Base-by-base conservation (phyloP, 1,284 basidiomycete genomes). In the Boletus hoseneyae region DNA sequence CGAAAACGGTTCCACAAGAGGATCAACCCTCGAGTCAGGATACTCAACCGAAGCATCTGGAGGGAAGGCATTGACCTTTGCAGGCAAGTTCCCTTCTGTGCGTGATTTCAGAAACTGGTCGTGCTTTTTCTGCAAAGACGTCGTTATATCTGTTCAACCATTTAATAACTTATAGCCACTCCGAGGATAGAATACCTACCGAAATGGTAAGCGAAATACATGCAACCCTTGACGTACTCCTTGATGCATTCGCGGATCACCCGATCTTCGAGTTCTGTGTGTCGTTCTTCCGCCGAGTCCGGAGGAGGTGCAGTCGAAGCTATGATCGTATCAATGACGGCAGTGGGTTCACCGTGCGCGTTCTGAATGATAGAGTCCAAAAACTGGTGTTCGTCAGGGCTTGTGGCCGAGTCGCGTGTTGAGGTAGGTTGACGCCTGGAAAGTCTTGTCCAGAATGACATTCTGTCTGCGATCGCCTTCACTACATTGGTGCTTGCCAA, bases 141-240 rank as follows among this genome's bases (percentile, higher is more conserved):
- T 78, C 18, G 89, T 90, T 32, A 91, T 77, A 63, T 91, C 88
- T 91, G 55, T 38, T 18, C 21, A 35, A 36, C 43, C 23, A n/a
- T 39, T 49, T 21, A 32, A 47, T 29, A 53, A 29, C 23, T 40
- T 13, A 1, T 16, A 36, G 15, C 35, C 27, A 36, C 10, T 18
- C 18, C 8, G 19, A 35, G 6, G 37, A 29, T n/a, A 50, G 15
- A 15, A 37, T 15, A 56, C 72, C 45, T 62, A 88, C 89, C 88
- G 55, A 90, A 90, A 50, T 75, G 79, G 62, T 90, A 85, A 1
- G 89, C 74, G 59, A 89, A 91, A 67, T 85, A 90, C 85, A 93
- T 90, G 38, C 82, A 84, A 9, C 87, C 87, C 57, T 85, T 86
- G 7, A 77, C 75, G 57, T 83, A 89, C 56, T 88, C 82, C 50